These are phyloP conservation scores for Sporothrix humicola DNA, from an alignment of 2,329 filamentous ascomycete genomes.

Conservation along the genomic window DNA sequence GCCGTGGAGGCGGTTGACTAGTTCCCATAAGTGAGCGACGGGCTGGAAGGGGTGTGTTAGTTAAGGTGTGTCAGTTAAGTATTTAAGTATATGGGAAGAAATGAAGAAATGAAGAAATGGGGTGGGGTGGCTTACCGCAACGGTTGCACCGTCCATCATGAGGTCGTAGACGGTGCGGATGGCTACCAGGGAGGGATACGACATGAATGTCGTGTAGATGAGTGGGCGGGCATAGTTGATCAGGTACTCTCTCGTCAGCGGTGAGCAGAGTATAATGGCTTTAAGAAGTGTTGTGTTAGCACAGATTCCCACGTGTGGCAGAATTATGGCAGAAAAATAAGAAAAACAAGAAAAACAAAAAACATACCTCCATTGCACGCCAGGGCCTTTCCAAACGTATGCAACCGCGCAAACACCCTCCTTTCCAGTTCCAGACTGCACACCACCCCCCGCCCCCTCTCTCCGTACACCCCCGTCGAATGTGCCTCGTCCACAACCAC, in stretches of 20 bases:
- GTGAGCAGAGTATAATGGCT: slow-evolving; percentile 66
- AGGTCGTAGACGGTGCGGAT: slow-evolving; percentile 64
- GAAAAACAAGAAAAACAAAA: not conserved
- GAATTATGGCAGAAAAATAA: too few relatives aligned
- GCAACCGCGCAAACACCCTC: slow-evolving; percentile 1
- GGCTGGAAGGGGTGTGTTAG: not conserved
- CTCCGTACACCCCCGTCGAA: slow-evolving; percentile 29
- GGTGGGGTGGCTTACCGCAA: slow-evolving; percentile 43
- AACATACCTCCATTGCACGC: slow-evolving; percentile 18
- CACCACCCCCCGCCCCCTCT: slow-evolving; percentile 13
- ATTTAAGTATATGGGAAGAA: not conserved
- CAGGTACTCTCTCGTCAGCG: slow-evolving; percentile 46
- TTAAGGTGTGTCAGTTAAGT: slow-evolving; percentile 12
- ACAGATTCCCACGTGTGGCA: not conserved
- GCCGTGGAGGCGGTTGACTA: slow-evolving; percentile 1
- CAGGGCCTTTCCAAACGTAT: slow-evolving; percentile 13
- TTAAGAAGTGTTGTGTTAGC: not conserved
- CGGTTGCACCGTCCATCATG: slow-evolving; percentile 59
- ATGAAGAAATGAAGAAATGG: not conserved
- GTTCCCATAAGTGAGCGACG: not conserved
- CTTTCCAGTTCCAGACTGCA: slow-evolving; percentile 11
- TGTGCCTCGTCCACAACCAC: slow-evolving; percentile 73
- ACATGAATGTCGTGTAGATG: slow-evolving; percentile 75
- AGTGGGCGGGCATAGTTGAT: slow-evolving; percentile 78
- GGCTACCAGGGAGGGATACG: slow-evolving; percentile 63